Base-by-base conservation (phyloP, 2,329 filamentous ascomycete species). In the Fusarium sp. region DNA sequence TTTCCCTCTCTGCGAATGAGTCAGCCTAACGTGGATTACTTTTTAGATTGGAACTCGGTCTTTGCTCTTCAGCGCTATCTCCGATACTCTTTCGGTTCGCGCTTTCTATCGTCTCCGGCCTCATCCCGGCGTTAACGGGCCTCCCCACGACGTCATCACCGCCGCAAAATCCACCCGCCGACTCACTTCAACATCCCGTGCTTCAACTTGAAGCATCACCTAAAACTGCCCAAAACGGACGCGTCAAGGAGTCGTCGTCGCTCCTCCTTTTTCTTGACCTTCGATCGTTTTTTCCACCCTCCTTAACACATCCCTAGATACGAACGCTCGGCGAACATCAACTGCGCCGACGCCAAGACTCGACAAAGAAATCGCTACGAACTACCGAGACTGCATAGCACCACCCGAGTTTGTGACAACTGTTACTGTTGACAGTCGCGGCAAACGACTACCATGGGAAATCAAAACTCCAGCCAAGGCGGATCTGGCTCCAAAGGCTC, bases 381-480 rank as follows among this genome's bases (percentile, higher is more conserved):
- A 70, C 65, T 66, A 63, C 56, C 63, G 57, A 54, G 53, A 48
- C 63, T 66, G 58, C 68, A 63, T 73, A 69, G 67, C 72, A 70
- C 63, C 72, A 75, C 70, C 72, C 73, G 73, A 74, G 54, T 66
- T 76, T 72, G 74, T 76, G 71, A 76, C 74, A 76, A 60, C 62
- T 61, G 63, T 68, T 60, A 58, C 68, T 71, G 50, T 58, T 64
- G 42, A 70, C 64, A 68, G 63, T 68, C 63, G 65, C 49, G 56
- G 58, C 66, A 63, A 58, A 45, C 54, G 48, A 58, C 56, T 58
- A 73, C 43, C 59, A 95, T 95, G 92, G 92, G 92, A 78, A 94
- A 94, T 80, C 89, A 92, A 81, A 86, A 85, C 74, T 94, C 92
- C 74, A 88, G 87, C 75, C 86, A 88, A 77, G 81, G 83, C 74